Percentiles rank a stretch among this genome's conserved stretches.
These are phyloP conservation scores for Aspergillus tamarii DNA, from an alignment of 2,329 filamentous ascomycete species.

Conservation along the genomic window DNA sequence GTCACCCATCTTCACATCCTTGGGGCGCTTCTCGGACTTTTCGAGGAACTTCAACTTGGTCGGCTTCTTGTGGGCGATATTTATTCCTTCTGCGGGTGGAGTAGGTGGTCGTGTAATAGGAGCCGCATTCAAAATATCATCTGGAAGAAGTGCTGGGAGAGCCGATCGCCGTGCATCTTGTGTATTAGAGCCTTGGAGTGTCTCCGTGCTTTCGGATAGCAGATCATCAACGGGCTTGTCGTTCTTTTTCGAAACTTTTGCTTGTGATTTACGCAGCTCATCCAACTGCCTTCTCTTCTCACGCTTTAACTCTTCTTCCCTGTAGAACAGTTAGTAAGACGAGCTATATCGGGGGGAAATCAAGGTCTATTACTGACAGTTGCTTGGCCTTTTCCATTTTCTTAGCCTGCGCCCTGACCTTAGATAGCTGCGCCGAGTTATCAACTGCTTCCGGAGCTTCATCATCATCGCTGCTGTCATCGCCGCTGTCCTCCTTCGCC, in stretches of 20 bases:
- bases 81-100: slow-evolving; percentile 42
- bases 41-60: slow-evolving; percentile 55
- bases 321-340: slow-evolving; percentile 29
- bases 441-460: slow-evolving; percentile 48
- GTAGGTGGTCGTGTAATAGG: slow-evolving; percentile 50
- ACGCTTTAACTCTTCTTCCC: slow-evolving; percentile 42
- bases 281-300: slow-evolving; percentile 46
- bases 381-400: slow-evolving; percentile 42
- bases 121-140: slow-evolving; percentile 53
- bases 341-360: neutral
- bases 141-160: slow-evolving; percentile 56
- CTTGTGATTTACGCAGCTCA: slow-evolving; percentile 43
- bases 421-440: slow-evolving; percentile 43
- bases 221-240: slow-evolving; percentile 36
- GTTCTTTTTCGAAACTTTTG: slow-evolving; percentile 36
- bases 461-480: slow-evolving; percentile 33
- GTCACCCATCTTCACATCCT: slow-evolving; percentile 54
- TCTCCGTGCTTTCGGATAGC: slow-evolving; percentile 46
- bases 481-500: slow-evolving; percentile 35
- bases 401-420: slow-evolving; percentile 43
- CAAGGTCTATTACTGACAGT: slow-evolving; percentile 32
- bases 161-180: slow-evolving; percentile 40
- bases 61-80: slow-evolving; percentile 32
- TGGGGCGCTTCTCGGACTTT: slow-evolving; percentile 50
- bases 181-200: slow-evolving; percentile 41